A percentile compares a stretch with the other conserved stretches of the same genome.
Conservation (phyloP, 768 basidiomycete species). For the Boletus bicolor region DNA sequence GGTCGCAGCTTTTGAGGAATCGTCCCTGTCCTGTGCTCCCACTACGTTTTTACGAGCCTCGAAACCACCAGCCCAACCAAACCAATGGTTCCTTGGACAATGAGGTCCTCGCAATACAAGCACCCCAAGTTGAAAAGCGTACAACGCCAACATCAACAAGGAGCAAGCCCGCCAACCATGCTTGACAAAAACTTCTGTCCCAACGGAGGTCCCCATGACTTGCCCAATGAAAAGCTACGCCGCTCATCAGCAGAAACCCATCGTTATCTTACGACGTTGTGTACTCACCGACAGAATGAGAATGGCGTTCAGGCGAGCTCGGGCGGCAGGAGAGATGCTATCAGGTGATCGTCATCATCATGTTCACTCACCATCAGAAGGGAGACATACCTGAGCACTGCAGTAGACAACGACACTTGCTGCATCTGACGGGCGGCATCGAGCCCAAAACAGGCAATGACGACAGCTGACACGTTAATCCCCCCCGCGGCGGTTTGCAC, state of each 20-base stretch:
- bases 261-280: not conserved
- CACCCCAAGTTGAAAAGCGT: slow-evolving; percentile 52
- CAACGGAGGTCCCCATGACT: slow-evolving; percentile 76
- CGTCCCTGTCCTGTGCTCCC: slow-evolving; percentile 4
- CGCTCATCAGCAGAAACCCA: not conserved
- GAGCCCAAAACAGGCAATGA: slow-evolving; percentile 66
- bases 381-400: slow-evolving; percentile 49
- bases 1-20: not conserved
- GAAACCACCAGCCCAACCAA: slow-evolving; percentile 61
- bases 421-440: slow-evolving; percentile 73
- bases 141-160: slow-evolving; percentile 55
- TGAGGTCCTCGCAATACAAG: slow-evolving; percentile 72
- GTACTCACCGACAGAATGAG: slow-evolving; percentile 60
- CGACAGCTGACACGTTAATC: slow-evolving; percentile 64
- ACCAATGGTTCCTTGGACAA: slow-evolving; percentile 44
- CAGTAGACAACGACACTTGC: slow-evolving; percentile 63
- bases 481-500: slow-evolving; percentile 72
- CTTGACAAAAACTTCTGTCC: slow-evolving; percentile 64
- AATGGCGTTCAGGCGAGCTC: slow-evolving; percentile 75
- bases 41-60: slow-evolving; percentile 41
- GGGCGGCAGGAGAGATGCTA: slow-evolving; percentile 42
- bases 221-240: slow-evolving; percentile 67
- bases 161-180: slow-evolving; percentile 72
- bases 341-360: slow-evolving; percentile 5
- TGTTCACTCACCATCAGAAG: slow-evolving; percentile 1